A percentile compares a stretch with the other conserved stretches of the same genome.
Conservation (phyloP, 495 filamentous ascomycete species). For the Xylaria nigripes region DNA sequence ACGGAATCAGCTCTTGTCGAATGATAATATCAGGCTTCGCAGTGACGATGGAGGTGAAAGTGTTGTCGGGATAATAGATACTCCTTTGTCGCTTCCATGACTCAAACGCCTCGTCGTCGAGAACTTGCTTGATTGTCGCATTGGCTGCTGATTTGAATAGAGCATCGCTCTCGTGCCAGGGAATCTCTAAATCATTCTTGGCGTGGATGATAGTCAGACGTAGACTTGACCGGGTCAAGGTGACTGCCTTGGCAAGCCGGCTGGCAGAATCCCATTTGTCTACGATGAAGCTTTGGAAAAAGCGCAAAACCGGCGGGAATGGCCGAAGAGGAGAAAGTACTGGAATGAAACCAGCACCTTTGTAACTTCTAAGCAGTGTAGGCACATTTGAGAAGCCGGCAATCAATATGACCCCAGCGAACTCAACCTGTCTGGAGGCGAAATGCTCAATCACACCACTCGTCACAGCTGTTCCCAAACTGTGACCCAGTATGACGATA, state of each 20-base stretch:
- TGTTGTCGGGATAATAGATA: constrained; percentile 29
- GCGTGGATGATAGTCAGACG: constrained; percentile 70
- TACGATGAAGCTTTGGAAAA: constrained; percentile 35
- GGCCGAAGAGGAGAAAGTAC: constrained; percentile 61
- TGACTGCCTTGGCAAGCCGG: constrained; percentile 36
- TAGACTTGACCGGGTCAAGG: constrained; percentile 43
- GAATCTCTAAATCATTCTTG: constrained; percentile 67
- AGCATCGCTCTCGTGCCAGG: constrained; percentile 52
- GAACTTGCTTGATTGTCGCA: constrained; percentile 33
- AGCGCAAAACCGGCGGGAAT: constrained; percentile 36
- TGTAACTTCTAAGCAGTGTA: constrained; percentile 53
- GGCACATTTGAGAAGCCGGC: constrained; percentile 71
- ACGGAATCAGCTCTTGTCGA: constrained; percentile 46
- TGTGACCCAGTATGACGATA: constrained; percentile 81
- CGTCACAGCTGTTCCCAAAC: constrained; percentile 79
- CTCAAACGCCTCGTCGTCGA: constrained; percentile 25
- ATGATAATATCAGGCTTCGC: constrained; percentile 34
- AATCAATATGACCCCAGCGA: constrained; percentile 65
- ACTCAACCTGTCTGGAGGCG: constrained; percentile 39
- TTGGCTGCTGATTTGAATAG: constrained; percentile 47
- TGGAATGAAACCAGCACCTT: constrained; percentile 66
- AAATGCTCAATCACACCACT: constrained; percentile 64
- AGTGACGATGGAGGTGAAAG: constrained; percentile 34
- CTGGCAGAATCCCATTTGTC: constrained; percentile 47
- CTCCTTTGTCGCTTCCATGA: constrained; percentile 35